Conservation (phyloP, 2,329 filamentous ascomycete species). For the Aspergillus felis region DNA sequence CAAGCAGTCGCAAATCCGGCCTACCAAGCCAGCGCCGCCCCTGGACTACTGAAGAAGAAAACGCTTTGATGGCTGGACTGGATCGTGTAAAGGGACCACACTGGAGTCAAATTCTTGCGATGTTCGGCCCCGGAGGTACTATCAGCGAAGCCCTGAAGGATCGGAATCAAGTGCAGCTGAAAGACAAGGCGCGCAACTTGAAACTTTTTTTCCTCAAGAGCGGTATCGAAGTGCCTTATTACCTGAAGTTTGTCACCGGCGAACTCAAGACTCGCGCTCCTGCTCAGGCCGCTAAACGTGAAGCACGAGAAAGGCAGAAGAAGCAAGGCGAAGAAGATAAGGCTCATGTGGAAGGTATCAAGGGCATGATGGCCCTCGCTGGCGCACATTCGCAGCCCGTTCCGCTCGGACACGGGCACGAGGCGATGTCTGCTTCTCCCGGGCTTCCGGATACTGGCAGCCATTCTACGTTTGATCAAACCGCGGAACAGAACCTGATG, state of each 20-base stretch:
- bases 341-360: constrained; percentile 45
- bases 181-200: constrained; percentile 85
- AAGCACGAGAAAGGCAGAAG: constrained; percentile 46
- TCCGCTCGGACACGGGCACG: constrained; percentile 25
- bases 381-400: constrained; percentile 37
- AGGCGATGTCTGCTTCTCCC: constrained; percentile 37
- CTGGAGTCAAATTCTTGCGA: constrained; percentile 84
- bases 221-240: constrained; percentile 84
- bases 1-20: constrained; percentile 50
- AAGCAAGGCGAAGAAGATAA: constrained; percentile 46
- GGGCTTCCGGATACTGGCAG: constrained; percentile 29
- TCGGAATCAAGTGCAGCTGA: constrained; percentile 84
- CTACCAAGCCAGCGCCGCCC: constrained; percentile 63
- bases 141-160: constrained; percentile 82
- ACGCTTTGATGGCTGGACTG: constrained; percentile 81
- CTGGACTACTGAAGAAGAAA: constrained; percentile 86
- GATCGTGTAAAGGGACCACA: constrained; percentile 87
- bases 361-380: constrained; percentile 46
- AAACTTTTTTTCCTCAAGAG: constrained; percentile 92
- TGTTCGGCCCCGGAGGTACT: constrained; percentile 76
- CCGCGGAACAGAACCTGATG: constrained; percentile 41
- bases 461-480: constrained; percentile 36
- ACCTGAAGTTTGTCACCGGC: constrained; percentile 81
- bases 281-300: constrained; percentile 51
- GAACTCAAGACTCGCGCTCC: constrained; percentile 83